These are phyloP conservation scores for Sisymbrium altissimum DNA, from an alignment of 345 rosid species.

Conservation along the genomic window DNA sequence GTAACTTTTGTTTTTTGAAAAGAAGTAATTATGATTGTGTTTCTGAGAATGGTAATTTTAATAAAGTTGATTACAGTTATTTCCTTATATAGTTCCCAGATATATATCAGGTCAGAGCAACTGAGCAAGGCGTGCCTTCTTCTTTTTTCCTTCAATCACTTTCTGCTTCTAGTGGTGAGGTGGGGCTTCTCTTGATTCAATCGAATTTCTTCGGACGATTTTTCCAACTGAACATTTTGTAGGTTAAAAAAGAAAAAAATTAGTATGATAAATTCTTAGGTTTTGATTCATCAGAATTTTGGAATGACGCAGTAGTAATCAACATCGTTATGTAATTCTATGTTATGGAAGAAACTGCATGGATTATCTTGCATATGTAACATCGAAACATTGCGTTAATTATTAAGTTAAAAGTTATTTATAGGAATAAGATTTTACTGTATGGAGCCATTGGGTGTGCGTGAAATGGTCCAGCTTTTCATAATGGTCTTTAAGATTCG, in stretches of 20 bases:
- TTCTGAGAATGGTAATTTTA: neutral
- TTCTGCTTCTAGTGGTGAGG: slow-evolving; percentile 13
- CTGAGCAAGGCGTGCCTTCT: slow-evolving; percentile 23
- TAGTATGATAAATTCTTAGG: neutral
- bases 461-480: slow-evolving; percentile 34
- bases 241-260: neutral
- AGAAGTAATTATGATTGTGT: slow-evolving; percentile 1
- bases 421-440: slow-evolving; percentile 18
- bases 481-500: slow-evolving; percentile 28
- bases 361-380: neutral
- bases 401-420: neutral
- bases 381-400: neutral
- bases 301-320: neutral
- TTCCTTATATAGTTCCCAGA: slow-evolving; percentile 19
- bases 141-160: slow-evolving; percentile 18
- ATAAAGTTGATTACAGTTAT: slow-evolving; percentile 24
- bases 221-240: neutral
- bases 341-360: neutral
- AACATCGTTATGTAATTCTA: too few relatives aligned
- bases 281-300: neutral
- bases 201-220: neutral
- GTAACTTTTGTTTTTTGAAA: neutral
- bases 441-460: slow-evolving; percentile 31
- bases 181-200: slow-evolving; percentile 1
- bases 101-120: slow-evolving; percentile 10